Evolutionary conservation across 176 grass and related monocot species (phyloP), one percentile per base, ranked within the genome.

Genomic region (Ananas comosus): DNA sequence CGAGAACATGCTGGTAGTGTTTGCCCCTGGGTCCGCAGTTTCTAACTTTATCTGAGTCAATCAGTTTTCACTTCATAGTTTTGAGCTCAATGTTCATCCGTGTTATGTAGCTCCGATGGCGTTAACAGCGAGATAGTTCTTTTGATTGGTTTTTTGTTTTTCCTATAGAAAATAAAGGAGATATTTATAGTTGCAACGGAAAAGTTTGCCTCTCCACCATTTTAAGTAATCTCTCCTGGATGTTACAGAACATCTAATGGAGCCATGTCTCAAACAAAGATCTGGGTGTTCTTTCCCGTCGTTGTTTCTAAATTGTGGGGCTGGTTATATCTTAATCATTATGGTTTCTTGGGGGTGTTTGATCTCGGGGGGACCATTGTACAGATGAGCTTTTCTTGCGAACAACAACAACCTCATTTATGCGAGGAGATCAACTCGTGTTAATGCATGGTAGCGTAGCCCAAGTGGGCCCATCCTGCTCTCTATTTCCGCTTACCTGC

Each of bases 181-280:
- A 9, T 14, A 19, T 21, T 33, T 10, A n/a, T n/a, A n/a, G n/a
- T n/a, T n/a, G n/a, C n/a, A n/a, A n/a, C n/a, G n/a, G n/a, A 8
- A 4, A 58, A 17, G 54, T n/a, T 52, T 70, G 68, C 27, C 61
- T 28, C 25, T 47, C 63, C 25, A 12, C 67, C 63, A 52, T n/a
- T 67, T 50, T 63, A 58, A 24, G 59, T 47, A 76, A 50, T 47
- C 13, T 72, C 23, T 24, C 42, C 18, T 53, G 51, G 51, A 53
- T n/a, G 8, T 4, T 63, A 23, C 50, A n/a, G 64, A 78, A 70
- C 66, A 56, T 59, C n/a, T 59, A 78, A 64, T 48, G 70, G 61
- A 53, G 16, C 58, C 18, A 11, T 33, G 23, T 59, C 49, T 24
- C 49, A 70, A 51, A 68, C 57, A 2, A 48, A 3, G 51, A 63